Base-by-base conservation (phyloP, 2,329 filamentous ascomycete genomes). In the Knufia fluminis region DNA sequence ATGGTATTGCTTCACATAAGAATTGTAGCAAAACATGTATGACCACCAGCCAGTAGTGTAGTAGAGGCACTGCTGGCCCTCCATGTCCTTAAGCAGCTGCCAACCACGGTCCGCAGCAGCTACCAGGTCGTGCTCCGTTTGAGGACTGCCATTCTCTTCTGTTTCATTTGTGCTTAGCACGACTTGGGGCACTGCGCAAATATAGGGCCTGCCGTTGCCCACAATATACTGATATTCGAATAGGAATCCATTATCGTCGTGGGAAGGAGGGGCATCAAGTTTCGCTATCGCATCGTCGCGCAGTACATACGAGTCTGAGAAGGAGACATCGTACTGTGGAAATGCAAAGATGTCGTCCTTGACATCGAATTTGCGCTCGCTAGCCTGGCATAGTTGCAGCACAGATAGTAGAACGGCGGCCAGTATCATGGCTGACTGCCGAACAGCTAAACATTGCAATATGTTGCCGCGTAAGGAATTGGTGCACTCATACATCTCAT, bases 31-130 rank as follows among this genome's bases (percentile, higher is more conserved):
- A 66, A 95, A 95, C 59, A 83, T 85, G 68, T 96, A 96, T 62
- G 85, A 92, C 90, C 90, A 96, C 90, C 90, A 96, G 0, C 90
- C 90, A 1, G 82, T 85, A 56, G 89, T 70, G 64, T 80, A 86
- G 70, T 91, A 94, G 55, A 96, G 78, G 66, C 90, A 96, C 35
- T 59, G 57, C 45, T 78, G 77, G 2, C 82, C 85, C 47, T 90
- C 78, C 67, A 96, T 83, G 22, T 82, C 80, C 55, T 79, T 77
- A 45, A 96, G 72, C 19, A 96, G 74, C 61, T 92, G 85, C 76
- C 86, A 85, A 4, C 90, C 90, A 43, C 81, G 82, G 26, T 80
- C 76, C 1, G 83, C 85, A 1, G 89, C 90, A 22, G 86, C 80
- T 35, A 77, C 79, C 8, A 94, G 76, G 66, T 95, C 89, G 54